Percentiles rank a stretch among this genome's conserved stretches.
phyloP scores from a whole-genome alignment of 805 yeast species.

The Debaryomyces hansenii region DNA sequence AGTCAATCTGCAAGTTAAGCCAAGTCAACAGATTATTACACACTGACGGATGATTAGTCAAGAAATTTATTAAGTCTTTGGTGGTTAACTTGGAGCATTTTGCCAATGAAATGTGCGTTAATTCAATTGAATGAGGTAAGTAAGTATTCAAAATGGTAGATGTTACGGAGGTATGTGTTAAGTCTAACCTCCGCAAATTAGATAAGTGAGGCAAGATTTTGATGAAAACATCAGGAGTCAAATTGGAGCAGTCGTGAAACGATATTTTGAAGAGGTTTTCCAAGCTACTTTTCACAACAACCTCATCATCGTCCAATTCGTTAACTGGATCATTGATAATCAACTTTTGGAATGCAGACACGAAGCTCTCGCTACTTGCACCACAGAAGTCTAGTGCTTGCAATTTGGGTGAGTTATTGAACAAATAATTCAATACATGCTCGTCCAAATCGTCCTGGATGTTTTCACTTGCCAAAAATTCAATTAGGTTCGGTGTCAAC shows the following conservation, averaged over 20 bases:
- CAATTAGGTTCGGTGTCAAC: slow-evolving; percentile 66
- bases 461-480: slow-evolving; percentile 81
- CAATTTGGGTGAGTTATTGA: slow-evolving; percentile 54
- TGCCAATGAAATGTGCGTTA: slow-evolving; percentile 73
- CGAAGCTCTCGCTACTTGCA: slow-evolving; percentile 66
- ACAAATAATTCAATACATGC: slow-evolving; percentile 53
- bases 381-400: slow-evolving; percentile 88
- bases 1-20: slow-evolving; percentile 66
- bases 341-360: slow-evolving; percentile 53
- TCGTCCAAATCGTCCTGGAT: slow-evolving; percentile 78
- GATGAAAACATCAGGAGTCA: slow-evolving; percentile 56
- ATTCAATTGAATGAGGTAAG: slow-evolving; percentile 55
- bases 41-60: slow-evolving; percentile 70
- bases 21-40: slow-evolving; percentile 51
- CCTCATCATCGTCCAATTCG: slow-evolving; percentile 5
- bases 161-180: slow-evolving; percentile 77
- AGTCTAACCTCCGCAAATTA: slow-evolving; percentile 65
- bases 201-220: slow-evolving; percentile 58
- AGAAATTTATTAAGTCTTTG: slow-evolving; percentile 66
- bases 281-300: slow-evolving; percentile 4
- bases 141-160: slow-evolving; percentile 53
- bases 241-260: slow-evolving; percentile 84
- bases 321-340: slow-evolving; percentile 22
- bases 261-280: slow-evolving; percentile 50
- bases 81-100: slow-evolving; percentile 64